Evolutionary conservation across 2,329 filamentous ascomycete species (phyloP).

Genomic region (Monosporascus sp.): DNA sequence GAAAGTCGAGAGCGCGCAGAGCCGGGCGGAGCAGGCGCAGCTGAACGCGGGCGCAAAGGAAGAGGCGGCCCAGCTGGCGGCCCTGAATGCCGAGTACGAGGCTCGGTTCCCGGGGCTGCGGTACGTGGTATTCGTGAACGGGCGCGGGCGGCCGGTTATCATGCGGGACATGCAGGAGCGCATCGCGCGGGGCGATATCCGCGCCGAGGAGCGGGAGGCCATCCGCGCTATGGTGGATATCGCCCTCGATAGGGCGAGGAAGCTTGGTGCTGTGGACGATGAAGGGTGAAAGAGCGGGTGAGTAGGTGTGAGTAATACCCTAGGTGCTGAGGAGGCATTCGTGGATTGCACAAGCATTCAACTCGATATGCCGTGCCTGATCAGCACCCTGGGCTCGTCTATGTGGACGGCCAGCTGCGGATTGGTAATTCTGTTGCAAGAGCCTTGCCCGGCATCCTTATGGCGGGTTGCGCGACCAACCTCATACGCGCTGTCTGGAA

Average conservation of each 20-base stretch:
- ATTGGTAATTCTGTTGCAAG: too few species aligned
- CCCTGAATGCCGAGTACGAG: slow-evolving; percentile 75
- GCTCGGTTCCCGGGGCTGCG: slow-evolving; percentile 71
- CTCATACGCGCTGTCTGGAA: too few species aligned
- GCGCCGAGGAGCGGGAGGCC: slow-evolving; percentile 64
- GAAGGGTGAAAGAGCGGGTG: neutral
- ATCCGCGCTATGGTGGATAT: slow-evolving; percentile 93
- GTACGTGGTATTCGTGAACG: slow-evolving; percentile 92
- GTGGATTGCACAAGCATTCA: too few species aligned
- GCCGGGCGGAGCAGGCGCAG: slow-evolving; percentile 74
- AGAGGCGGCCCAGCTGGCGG: slow-evolving; percentile 52
- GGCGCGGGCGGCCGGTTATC: slow-evolving; percentile 64
- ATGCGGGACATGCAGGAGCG: slow-evolving; percentile 76
- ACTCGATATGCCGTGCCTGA: too few species aligned
- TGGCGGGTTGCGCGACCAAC: too few species aligned
- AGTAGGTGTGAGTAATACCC: neutral
- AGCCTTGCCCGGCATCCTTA: too few species aligned
- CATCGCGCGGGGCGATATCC: slow-evolving; percentile 62
- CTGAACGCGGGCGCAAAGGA: slow-evolving; percentile 49
- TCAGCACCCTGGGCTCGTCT: too few species aligned
- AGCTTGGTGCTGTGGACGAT: slow-evolving; percentile 36
- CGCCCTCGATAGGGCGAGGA: slow-evolving; percentile 70
- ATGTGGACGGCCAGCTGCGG: too few species aligned
- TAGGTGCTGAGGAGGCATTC: too few species aligned
- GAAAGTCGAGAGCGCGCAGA: slow-evolving; percentile 76